phyloP scores from a whole-genome alignment of 768 basidiomycete species.

The Suillus discolor region DNA sequence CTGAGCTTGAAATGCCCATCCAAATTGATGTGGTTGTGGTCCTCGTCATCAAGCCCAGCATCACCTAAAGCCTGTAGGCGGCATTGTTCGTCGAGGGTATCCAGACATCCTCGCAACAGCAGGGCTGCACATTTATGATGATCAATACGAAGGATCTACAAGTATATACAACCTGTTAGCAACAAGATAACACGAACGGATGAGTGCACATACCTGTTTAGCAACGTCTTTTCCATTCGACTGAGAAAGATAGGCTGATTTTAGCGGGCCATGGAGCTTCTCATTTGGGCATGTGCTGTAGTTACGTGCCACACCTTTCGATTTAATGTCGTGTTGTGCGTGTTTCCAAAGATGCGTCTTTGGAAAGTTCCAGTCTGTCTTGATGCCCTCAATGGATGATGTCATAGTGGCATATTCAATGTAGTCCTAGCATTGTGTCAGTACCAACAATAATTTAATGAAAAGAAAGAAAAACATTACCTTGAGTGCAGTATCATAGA shows the following conservation, averaged over 20 bases:
- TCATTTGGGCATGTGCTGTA: slow-evolving; percentile 37
- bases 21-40: not conserved
- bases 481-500: slow-evolving; percentile 22
- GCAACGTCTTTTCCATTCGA: slow-evolving; percentile 38
- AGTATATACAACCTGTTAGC: not conserved
- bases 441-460: not conserved
- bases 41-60: not conserved
- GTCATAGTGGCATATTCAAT: not conserved
- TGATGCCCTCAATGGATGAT: slow-evolving; percentile 14
- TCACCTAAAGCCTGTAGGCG: slow-evolving; percentile 16
- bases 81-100: not conserved
- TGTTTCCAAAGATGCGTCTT: slow-evolving; percentile 35
- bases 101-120: not conserved
- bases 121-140: not conserved
- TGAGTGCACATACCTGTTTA: slow-evolving; percentile 26
- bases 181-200: too few species aligned
- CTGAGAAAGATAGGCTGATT: slow-evolving; percentile 23
- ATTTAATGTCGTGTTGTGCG: slow-evolving; percentile 30
- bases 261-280: slow-evolving; percentile 27
- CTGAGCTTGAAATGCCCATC: slow-evolving; percentile 5
- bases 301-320: slow-evolving; percentile 32
- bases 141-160: slow-evolving; percentile 4
- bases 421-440: not conserved
- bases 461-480: slow-evolving; percentile 21
- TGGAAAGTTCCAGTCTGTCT: slow-evolving; percentile 38